Evolutionary conservation across 352 stramenopile species (phyloP).

Genomic region (Pythium utonaiense): DNA sequence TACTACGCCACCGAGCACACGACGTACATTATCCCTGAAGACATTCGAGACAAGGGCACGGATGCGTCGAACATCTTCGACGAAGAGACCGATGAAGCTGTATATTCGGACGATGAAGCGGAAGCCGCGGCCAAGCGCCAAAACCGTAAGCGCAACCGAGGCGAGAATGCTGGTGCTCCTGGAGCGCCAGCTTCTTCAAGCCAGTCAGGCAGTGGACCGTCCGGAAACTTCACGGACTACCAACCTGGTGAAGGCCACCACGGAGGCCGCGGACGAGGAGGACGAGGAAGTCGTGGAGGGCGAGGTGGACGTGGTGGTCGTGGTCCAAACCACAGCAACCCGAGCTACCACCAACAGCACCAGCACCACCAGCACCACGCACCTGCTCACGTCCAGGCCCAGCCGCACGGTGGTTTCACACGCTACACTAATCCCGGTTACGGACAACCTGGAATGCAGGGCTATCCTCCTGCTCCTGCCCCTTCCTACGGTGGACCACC

Average conservation of each 20-base stretch:
- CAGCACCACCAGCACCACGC: constrained; percentile 4
- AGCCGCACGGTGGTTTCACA: constrained; percentile 25
- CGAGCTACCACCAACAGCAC: constrained; percentile 9
- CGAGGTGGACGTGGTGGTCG: constrained; percentile 8
- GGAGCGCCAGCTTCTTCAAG: not conserved
- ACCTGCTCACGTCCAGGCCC: constrained; percentile 16
- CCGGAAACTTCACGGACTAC: constrained; percentile 26
- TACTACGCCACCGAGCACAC: constrained; percentile 78
- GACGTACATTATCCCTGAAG: constrained; percentile 73
- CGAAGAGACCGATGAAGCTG: constrained; percentile 71
- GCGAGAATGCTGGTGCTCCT: constrained; percentile 10
- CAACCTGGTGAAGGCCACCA: constrained; percentile 10
- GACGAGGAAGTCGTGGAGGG: constrained; percentile 17
- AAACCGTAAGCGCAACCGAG: constrained; percentile 66
- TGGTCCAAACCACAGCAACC: not conserved
- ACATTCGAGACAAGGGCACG: constrained; percentile 78
- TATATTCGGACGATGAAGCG: constrained; percentile 83
- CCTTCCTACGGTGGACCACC: constrained; percentile 8
- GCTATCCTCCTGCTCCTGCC: constrained; percentile 10
- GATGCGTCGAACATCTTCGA: constrained; percentile 87
- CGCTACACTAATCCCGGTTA: constrained; percentile 28
- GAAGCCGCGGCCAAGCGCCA: constrained; percentile 66
- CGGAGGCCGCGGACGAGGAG: constrained; percentile 1
- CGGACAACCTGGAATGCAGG: constrained; percentile 6
- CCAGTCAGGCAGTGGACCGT: constrained; percentile 5